Base-by-base conservation (phyloP, 2,329 filamentous ascomycete genomes). In the Hymenoscyphus scutula region DNA sequence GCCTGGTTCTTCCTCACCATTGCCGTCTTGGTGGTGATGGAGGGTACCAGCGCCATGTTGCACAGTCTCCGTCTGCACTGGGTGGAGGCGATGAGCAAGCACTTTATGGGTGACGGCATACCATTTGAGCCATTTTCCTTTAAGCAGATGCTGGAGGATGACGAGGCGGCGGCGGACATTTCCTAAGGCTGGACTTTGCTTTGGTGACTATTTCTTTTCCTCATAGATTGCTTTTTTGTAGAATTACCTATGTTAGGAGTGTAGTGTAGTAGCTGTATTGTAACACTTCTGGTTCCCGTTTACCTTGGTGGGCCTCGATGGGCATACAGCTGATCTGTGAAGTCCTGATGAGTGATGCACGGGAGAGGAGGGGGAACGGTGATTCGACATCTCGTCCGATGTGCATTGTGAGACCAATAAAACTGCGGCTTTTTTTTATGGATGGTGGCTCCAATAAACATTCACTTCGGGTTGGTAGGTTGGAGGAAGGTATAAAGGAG, bases 41-140 rank as follows among this genome's bases (percentile, higher is more conserved):
- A 97, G 76, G 93, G 93, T 68, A 97, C 94, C 34, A 94, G 90
- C 77, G 93, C 93, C 71, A 97, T 97, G 93, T 82, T 96, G 79
- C 92, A 97, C 80, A 91, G 89, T 64, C 84, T 97, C 70, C 86
- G 93, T 82, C 80, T 97, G 73, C 93, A 96, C 71, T 97, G 93
- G 93, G 93, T 97, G 66, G 94, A 97, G 78, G 94, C 93, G 19
- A 97, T 97, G 87, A 96, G 91, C 79, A 97, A 97, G 81, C 94
- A 96, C 81, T 96, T 96, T 77, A 88, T 96, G 75, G 95, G 95
- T 73, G 90, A 91, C 64, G 93, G 93, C 60, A 86, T 92, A 77
- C 83, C 92, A 1, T 97, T 97, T 77, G 82, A 88, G 73, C 93
- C 93, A 4, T 97, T 97, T 75, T 95, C 90, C 67, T 97, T 97